These are phyloP conservation scores for Trichoderma sp. DNA, from an alignment of 2,329 filamentous ascomycete species.

Conservation along the genomic window DNA sequence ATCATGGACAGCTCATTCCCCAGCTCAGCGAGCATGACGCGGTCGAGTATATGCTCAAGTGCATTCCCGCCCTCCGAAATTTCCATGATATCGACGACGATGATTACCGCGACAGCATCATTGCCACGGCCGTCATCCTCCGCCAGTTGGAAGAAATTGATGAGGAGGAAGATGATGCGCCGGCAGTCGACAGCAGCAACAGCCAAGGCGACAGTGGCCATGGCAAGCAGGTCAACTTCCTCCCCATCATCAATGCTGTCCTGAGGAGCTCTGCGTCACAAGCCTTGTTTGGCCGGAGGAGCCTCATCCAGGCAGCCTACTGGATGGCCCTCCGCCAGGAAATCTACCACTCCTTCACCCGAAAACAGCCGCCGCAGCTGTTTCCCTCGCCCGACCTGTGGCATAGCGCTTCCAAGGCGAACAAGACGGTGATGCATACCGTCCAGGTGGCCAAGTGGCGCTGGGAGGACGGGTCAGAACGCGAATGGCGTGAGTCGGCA, in stretches of 20 bases:
- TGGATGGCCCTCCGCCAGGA: slow-evolving; percentile 48
- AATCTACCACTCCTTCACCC: slow-evolving; percentile 47
- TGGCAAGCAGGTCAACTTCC: slow-evolving; percentile 41
- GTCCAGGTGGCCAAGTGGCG: slow-evolving; percentile 48
- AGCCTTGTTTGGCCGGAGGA: slow-evolving; percentile 42
- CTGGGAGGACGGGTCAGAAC: slow-evolving; percentile 42
- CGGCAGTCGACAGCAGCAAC: slow-evolving; percentile 10
- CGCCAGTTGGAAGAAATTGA: slow-evolving; percentile 48
- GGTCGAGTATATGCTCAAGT: slow-evolving; percentile 46
- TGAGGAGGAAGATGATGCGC: slow-evolving; percentile 39
- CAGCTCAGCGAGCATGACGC: slow-evolving; percentile 43
- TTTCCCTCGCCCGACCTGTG: slow-evolving; percentile 42
- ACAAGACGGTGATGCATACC: slow-evolving; percentile 47
- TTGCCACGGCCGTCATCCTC: slow-evolving; percentile 46
- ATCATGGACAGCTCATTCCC: slow-evolving; percentile 44
- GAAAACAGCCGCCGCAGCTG: slow-evolving; percentile 44
- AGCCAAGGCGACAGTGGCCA: background rate
- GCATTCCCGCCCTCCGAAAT: slow-evolving; percentile 44
- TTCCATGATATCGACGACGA: slow-evolving; percentile 45
- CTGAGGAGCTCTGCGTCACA: slow-evolving; percentile 43
- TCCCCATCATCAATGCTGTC: slow-evolving; percentile 47
- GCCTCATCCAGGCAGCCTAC: slow-evolving; percentile 45
- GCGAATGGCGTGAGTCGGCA: slow-evolving; percentile 43
- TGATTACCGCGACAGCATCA: slow-evolving; percentile 45
- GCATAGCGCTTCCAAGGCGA: slow-evolving; percentile 42